Conservation (phyloP, 2,329 filamentous ascomycete genomes). For the Paracoccidioides lutzii region DNA sequence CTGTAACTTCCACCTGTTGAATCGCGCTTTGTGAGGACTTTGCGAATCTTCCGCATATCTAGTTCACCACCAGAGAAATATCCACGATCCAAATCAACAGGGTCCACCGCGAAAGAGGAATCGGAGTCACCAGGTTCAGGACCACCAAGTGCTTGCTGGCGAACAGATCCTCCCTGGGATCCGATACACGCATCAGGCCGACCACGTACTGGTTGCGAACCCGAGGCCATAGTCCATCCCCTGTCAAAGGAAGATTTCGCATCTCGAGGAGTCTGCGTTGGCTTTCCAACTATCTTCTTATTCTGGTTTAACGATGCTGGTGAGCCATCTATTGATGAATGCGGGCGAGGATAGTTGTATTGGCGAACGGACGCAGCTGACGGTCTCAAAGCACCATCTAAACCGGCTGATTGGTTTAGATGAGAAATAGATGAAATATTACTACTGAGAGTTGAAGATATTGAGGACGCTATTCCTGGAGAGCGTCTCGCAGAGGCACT, state of each 20-base stretch:
- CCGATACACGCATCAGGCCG: conserved; percentile 23
- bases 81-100: conserved; percentile 62
- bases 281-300: conserved; percentile 10
- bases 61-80: conserved; percentile 87
- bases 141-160: conserved; percentile 13
- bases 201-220: conserved; percentile 21
- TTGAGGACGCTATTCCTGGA: conserved; percentile 13
- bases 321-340: conserved; percentile 72
- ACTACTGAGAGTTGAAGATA: conserved; percentile 22
- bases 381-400: conserved; percentile 40
- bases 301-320: conserved; percentile 17
- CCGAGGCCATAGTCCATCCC: conserved; percentile 42
- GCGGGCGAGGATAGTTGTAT: conserved; percentile 69
- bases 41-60: conserved; percentile 57
- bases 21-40: conserved; percentile 64
- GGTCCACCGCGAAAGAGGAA: conserved; percentile 20
- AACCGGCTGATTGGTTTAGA: conserved; percentile 29
- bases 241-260: conserved; percentile 48
- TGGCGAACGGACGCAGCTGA: conserved; percentile 74
- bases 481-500: conserved; percentile 6
- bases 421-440: conserved; percentile 34
- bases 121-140: conserved; percentile 19
- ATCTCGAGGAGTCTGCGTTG: conserved; percentile 32
- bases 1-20: conserved; percentile 28
- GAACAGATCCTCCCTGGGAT: conserved; percentile 12